These are phyloP conservation scores for Colletotrichum noveboracense DNA, from an alignment of 2,329 filamentous ascomycete species.

Conservation along the genomic window DNA sequence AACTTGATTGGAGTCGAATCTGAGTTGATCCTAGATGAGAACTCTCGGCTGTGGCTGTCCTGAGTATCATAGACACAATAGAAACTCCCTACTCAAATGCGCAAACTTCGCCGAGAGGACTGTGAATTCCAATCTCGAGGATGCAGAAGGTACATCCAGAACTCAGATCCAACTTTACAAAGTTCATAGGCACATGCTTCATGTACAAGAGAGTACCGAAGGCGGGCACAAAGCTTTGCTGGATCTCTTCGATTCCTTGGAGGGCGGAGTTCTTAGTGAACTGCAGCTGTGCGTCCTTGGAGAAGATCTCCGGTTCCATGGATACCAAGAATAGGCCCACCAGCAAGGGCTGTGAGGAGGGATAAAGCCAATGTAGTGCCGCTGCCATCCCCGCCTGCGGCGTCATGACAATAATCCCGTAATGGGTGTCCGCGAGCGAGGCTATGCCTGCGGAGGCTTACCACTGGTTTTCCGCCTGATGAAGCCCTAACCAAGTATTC, in stretches of 20 bases:
- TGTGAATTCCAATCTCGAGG: no score
- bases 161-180: background rate
- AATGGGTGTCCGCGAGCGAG: no score
- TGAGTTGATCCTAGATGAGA: rapidly evolving
- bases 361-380: no score
- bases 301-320: background rate
- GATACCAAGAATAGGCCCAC: no score
- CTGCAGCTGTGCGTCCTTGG: background rate
- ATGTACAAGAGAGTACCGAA: background rate
- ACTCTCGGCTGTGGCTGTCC: rapidly evolving
- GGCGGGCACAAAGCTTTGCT: background rate
- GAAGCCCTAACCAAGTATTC: no score
- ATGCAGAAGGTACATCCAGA: no score
- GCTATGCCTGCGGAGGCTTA: no score
- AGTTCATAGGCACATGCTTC: background rate
- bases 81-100: background rate
- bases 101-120: no score
- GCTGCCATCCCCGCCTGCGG: no score
- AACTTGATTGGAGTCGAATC: slow-evolving; percentile 72
- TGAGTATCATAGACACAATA: background rate
- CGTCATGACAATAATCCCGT: no score
- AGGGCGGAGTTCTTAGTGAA: background rate
- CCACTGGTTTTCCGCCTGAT: no score
- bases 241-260: background rate
- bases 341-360: no score